phyloP scores from a whole-genome alignment of 768 basidiomycete genomes.

The Mycena sanguinolenta region DNA sequence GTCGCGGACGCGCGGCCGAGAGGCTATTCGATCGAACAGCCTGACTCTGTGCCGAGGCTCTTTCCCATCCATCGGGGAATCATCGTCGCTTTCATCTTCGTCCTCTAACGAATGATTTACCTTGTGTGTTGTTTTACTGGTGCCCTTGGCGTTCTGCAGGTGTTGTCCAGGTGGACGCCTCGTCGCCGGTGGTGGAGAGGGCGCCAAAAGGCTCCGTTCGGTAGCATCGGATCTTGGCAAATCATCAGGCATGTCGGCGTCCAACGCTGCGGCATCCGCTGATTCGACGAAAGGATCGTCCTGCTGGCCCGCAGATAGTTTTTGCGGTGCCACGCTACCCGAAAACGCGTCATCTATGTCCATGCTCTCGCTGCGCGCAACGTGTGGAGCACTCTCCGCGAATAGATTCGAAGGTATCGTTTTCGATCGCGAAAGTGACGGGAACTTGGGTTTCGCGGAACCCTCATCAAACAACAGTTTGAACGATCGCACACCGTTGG shows the following conservation, averaged over 20 bases:
- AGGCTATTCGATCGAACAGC: conserved; percentile 23
- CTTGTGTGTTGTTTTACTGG: conserved; percentile 57
- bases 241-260: conserved; percentile 27
- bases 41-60: conserved; percentile 14
- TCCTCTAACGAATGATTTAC: conserved; percentile 51
- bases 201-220: conserved; percentile 64
- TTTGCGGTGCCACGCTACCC: neutral
- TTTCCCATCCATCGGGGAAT: conserved; percentile 38
- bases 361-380: conserved; percentile 25
- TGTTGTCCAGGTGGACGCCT: conserved; percentile 38
- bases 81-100: conserved; percentile 44
- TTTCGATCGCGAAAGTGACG: conserved; percentile 15
- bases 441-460: conserved; percentile 29
- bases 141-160: conserved; percentile 48
- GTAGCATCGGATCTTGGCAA: conserved; percentile 32
- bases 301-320: neutral
- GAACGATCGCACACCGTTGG: conserved; percentile 71
- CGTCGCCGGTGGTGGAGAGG: conserved; percentile 73
- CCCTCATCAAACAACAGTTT: conserved; percentile 74
- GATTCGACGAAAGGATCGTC: conserved; percentile 24
- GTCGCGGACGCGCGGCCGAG: conserved; percentile 15
- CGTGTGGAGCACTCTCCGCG: neutral
- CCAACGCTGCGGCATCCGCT: neutral
- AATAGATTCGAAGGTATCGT: conserved; percentile 33
- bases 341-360: conserved; percentile 30